phyloP scores from a whole-genome alignment of 1,284 basidiomycete species.

The Filobasidium uniguttulatum region DNA sequence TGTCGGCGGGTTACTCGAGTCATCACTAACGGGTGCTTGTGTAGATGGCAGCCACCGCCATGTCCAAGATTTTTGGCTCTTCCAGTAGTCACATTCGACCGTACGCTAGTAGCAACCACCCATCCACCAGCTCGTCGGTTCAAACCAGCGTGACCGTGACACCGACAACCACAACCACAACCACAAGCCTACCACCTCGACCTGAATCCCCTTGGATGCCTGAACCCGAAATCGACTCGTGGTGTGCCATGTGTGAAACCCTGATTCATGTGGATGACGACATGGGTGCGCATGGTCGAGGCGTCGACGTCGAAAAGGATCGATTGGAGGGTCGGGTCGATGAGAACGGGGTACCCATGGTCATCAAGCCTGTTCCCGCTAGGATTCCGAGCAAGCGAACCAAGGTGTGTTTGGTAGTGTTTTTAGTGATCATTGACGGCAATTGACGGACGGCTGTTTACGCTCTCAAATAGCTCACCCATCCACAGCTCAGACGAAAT shows the following conservation, averaged over 20 bases:
- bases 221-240: constrained; percentile 9
- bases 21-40: no score
- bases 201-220: not conserved
- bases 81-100: not conserved
- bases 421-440: no score
- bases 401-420: not conserved
- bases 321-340: not conserved
- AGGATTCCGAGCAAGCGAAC: not conserved
- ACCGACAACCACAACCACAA: not conserved
- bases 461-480: not conserved
- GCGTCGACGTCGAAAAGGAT: not conserved
- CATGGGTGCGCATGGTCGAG: no score
- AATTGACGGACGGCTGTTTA: not conserved
- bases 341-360: not conserved
- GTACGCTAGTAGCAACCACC: not conserved
- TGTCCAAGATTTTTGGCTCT: not conserved
- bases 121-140: not conserved
- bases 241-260: constrained; percentile 11
- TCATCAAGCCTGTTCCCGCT: not conserved
- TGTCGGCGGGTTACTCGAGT: no score
- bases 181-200: no score
- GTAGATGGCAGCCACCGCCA: not conserved
- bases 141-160: constrained; percentile 1
- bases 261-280: constrained; percentile 2
- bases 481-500: not conserved